Evolutionary conservation across 805 yeast genomes (phyloP).

Genomic region (Scheffersomyces ergatensis): DNA sequence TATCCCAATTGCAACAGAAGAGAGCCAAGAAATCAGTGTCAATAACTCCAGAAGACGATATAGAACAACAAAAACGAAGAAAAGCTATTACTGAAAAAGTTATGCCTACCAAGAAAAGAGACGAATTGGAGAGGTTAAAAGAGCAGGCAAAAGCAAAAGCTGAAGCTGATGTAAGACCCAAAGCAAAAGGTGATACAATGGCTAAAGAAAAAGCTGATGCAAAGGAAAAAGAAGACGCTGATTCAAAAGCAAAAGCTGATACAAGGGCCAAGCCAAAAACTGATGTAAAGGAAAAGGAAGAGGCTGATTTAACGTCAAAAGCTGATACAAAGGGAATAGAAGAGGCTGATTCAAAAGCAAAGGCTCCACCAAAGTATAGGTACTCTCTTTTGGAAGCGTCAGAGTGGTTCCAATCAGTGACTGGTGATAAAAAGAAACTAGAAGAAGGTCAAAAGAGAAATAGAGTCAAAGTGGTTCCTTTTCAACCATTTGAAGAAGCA

Average conservation of each 20-base stretch:
- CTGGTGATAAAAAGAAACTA: constrained; percentile 32
- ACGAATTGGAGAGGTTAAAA: constrained; percentile 3
- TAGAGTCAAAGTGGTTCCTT: constrained; percentile 24
- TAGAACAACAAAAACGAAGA: constrained; percentile 5
- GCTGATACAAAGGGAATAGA: too few species aligned
- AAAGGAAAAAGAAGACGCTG: not conserved
- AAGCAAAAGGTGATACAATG: not conserved
- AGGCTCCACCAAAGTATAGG: not conserved
- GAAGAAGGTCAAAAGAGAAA: constrained; percentile 32
- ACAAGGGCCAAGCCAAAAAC: not conserved
- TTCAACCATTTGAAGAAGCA: constrained; percentile 21
- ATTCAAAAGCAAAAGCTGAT: not conserved
- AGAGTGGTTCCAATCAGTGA: constrained; percentile 38
- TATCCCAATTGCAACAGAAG: constrained; percentile 2
- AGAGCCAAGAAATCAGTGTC: constrained; percentile 6
- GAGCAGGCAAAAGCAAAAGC: constrained; percentile 1
- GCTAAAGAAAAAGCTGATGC: not conserved
- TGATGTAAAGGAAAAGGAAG: too few species aligned
- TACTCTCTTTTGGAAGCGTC: constrained; percentile 24
- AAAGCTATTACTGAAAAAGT: not conserved
- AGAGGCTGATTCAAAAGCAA: not conserved
- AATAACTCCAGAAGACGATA: constrained; percentile 13
- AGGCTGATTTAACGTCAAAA: too few species aligned
- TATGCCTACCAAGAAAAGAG: constrained; percentile 1
- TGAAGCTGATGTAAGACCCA: not conserved